Conservation (phyloP, 2,329 filamentous ascomycete species). For the Blumeriella jaapii region DNA sequence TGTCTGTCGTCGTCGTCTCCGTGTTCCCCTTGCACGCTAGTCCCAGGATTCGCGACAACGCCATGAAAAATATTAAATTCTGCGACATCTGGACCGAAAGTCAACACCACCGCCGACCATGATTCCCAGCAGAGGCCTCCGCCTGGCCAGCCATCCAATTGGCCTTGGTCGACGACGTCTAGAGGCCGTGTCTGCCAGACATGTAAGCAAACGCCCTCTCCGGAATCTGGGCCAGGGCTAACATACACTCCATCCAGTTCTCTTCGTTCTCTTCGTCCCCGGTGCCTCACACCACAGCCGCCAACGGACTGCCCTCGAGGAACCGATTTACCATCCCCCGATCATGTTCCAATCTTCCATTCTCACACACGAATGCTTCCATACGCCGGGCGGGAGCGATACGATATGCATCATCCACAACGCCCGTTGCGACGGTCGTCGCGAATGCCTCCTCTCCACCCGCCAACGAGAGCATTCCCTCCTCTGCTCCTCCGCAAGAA, state of each 20-base stretch:
- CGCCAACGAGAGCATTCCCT: not conserved
- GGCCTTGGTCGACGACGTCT: conserved; percentile 27
- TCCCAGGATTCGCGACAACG: conserved; percentile 7
- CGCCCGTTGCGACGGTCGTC: conserved; percentile 13
- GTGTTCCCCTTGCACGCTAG: conserved; percentile 5
- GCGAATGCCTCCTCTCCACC: conserved; percentile 6
- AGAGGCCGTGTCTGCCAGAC: conserved; percentile 29
- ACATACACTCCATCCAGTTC: conserved; percentile 24
- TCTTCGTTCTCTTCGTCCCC: conserved; percentile 27
- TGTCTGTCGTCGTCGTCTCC: no score
- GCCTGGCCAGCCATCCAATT: conserved; percentile 35
- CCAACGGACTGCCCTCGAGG: conserved; percentile 20
- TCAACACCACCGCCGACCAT: conserved; percentile 29
- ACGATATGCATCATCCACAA: conserved; percentile 24
- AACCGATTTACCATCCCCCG: conserved; percentile 12
- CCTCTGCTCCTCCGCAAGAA: conserved; percentile 2
- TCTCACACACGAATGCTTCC: conserved; percentile 13
- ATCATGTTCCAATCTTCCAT: conserved; percentile 9
- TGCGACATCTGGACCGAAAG: conserved; percentile 13
- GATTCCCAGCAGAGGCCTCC: conserved; percentile 43
- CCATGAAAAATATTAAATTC: conserved; percentile 22
- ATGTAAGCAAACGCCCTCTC: conserved; percentile 15
- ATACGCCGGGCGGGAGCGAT: conserved; percentile 19
- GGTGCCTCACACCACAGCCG: conserved; percentile 19
- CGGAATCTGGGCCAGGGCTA: conserved; percentile 10